Base-by-base conservation (phyloP, 2,329 filamentous ascomycete genomes). In the Aspergillus thermomutatus region DNA sequence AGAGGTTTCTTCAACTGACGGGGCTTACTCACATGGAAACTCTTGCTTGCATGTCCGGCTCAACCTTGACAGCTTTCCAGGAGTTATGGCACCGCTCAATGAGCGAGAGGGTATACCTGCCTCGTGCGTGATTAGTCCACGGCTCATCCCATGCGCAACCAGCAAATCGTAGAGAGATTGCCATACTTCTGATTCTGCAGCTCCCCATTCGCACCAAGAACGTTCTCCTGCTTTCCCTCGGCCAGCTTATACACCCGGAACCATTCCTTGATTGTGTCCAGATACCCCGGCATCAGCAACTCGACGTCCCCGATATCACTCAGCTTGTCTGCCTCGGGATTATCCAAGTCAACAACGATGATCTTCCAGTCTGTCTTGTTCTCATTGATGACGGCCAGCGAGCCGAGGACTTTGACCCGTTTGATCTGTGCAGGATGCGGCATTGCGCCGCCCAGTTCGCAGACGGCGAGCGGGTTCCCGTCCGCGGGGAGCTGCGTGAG, bases 211-310 rank as follows among this genome's bases (percentile, higher is more conserved):
- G 85, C 94, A 62, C 83, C 81, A 65, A 87, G 88, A 60, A 84
- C 83, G 73, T 94, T 95, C 84, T 93, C 93, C 75, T 90, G 90
- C 48, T 94, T 95, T 82, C 88, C 86, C 26, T 75, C 82, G 23
- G 91, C 91, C 77, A 96, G 95, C 84, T 96, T 96, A 87, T 96
- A 96, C 84, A 95, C 94, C 76, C 91, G 89, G 89, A 96, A 96
- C 91, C 91, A 96, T 82, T 95, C 91, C 74, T 95, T 95, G 72
- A 91, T 95, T 72, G 91, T 91, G 66, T 91, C 88, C 74, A 95
- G 83, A 55, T 95, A 88, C 67, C 91, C 91, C 55, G 91, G 91
- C 60, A 95, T 85, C 82, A 95, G 90, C 72, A 90, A 86, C 84
- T 96, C 91, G 68, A 96, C 91, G 75, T 96, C 91, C 83, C 94